Evolutionary conservation across 305 asterid species (phyloP).

Genomic region (Fraxinus dipetala): DNA sequence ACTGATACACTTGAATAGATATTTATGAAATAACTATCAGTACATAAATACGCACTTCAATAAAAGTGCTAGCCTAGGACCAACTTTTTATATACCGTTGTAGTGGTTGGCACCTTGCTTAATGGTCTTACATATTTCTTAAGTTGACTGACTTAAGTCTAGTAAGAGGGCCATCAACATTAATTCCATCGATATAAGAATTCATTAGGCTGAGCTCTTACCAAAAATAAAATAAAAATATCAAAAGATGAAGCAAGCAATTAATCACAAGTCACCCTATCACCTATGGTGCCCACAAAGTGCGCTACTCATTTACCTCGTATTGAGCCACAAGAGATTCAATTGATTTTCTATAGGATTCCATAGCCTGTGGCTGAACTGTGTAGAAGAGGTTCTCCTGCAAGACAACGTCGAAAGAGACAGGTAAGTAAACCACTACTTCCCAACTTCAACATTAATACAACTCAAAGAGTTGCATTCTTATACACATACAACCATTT

Average conservation of each 20-base stretch:
- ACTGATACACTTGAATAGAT: background rate
- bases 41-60: background rate
- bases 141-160: background rate
- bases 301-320: slow-evolving; percentile 55
- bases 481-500: slow-evolving; percentile 13
- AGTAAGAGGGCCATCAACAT: background rate
- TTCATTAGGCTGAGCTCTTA: background rate
- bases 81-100: background rate
- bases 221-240: background rate
- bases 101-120: background rate
- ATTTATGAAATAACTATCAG: background rate
- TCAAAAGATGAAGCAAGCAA: slow-evolving; percentile 20
- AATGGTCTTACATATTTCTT: background rate
- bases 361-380: slow-evolving; percentile 66
- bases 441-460: slow-evolving; percentile 14
- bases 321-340: slow-evolving; percentile 55
- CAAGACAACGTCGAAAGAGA: slow-evolving; percentile 25
- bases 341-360: slow-evolving; percentile 61
- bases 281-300: slow-evolving; percentile 10
- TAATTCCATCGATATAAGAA: background rate
- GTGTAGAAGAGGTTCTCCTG: slow-evolving; percentile 83
- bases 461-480: slow-evolving; percentile 16
- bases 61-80: background rate
- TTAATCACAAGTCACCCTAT: slow-evolving; percentile 5
- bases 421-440: slow-evolving; percentile 14